Conservation (phyloP, 2,329 filamentous ascomycete species). For the Aspergillus pseudoviridinutans region DNA sequence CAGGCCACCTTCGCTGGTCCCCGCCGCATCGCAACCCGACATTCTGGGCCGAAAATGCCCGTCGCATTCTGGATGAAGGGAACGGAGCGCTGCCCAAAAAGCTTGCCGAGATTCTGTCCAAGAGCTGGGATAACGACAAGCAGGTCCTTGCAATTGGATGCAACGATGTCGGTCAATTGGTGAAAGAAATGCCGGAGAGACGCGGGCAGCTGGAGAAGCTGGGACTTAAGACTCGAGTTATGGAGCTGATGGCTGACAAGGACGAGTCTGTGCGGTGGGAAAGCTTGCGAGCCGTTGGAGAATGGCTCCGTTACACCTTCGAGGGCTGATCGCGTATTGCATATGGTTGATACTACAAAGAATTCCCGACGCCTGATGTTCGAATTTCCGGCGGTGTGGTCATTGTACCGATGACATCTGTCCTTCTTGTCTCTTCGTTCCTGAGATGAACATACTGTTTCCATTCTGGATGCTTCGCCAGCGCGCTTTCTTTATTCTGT, state of each 20-base stretch:
- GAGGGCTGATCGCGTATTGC: conserved; percentile 38
- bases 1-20: conserved; percentile 87
- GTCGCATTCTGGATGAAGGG: conserved; percentile 78
- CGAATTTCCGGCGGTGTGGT: background rate
- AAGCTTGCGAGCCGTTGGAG: conserved; percentile 77
- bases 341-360: conserved; percentile 5
- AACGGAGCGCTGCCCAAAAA: conserved; percentile 74
- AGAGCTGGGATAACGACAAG: conserved; percentile 81
- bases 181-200: conserved; percentile 85
- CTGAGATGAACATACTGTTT: conserved; percentile 1
- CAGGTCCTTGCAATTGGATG: conserved; percentile 86
- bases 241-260: conserved; percentile 87
- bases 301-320: conserved; percentile 70
- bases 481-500: conserved; percentile 6
- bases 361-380: conserved; percentile 4
- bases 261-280: conserved; percentile 92
- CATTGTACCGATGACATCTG: conserved; percentile 1
- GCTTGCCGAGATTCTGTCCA: conserved; percentile 77
- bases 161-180: conserved; percentile 84
- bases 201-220: conserved; percentile 74
- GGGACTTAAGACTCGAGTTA: conserved; percentile 79
- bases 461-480: conserved; percentile 7
- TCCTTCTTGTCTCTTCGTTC: conserved; percentile 1
- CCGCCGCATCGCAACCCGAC: conserved; percentile 80
- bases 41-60: conserved; percentile 91